Evolutionary conservation across 2,329 filamentous ascomycete genomes (phyloP), one percentile per base, ranked within the genome.

Genomic region (Neurospora crassa): DNA sequence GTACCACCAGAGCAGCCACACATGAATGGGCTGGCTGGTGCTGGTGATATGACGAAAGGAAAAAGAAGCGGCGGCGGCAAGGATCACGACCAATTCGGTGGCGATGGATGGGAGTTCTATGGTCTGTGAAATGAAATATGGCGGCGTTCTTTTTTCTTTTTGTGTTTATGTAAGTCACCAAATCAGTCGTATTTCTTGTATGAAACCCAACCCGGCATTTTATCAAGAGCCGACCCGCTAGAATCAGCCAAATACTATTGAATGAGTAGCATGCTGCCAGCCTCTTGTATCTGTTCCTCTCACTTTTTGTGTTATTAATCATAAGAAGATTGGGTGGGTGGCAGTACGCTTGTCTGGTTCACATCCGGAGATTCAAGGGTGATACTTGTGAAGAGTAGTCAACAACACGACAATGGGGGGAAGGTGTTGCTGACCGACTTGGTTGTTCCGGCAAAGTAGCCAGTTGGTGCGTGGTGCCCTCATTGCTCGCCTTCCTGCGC

Each of bases 61-160:
- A 63, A 63, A 70, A 42, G 34, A 53, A 53, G 59, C 42, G 37
- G 37, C 6, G 29, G 34, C 53, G 20, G 11, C 37, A 45, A 40
- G 70, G 63, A 45, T 74, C 69, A 77, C 77, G 79, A 81, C 70
- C 78, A 80, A 73, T 79, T 87, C 72, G 89, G 91, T 80, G 89
- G 89, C 72, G 89, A 91, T 80, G 89, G 89, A 72, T 91, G 89
- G 89, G 87, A 87, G 76, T 84, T 89, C 77, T 91, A 91, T 78
- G 88, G 87, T 77, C 80, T 91, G 71, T 90, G 77, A 80, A 43
- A 67, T 70, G 69, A 20, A 53, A 67, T 63, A 76, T 20, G 63
- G 14, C 41, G 43, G 41, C 37, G 63, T 41, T 67, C 67, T 67
- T 68, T 47, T 40, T 69, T 47, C 34, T 63, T 63, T 53, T 18